phyloP scores from a whole-genome alignment of 2,329 filamentous ascomycete species.

The Pestalotiopsis sp. region DNA sequence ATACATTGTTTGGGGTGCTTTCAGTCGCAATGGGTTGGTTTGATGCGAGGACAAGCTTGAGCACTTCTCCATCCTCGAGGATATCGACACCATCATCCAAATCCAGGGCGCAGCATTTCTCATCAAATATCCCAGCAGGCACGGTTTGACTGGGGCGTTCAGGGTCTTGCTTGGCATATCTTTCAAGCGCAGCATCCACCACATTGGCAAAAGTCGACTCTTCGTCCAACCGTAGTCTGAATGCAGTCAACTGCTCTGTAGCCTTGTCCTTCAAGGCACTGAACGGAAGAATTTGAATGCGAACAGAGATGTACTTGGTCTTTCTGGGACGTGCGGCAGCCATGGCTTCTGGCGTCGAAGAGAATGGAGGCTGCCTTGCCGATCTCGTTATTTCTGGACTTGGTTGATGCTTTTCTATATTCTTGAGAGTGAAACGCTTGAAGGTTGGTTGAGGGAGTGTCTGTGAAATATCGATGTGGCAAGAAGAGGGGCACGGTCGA shows the following conservation, averaged over 20 bases:
- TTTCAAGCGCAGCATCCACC: background rate
- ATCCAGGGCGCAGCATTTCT: background rate
- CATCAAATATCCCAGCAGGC: background rate
- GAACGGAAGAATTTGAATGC: background rate
- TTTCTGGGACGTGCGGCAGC: background rate
- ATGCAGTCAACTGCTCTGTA: background rate
- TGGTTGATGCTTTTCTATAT: background rate
- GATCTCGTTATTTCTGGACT: background rate
- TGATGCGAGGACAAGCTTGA: slow-evolving; percentile 5
- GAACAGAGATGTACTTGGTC: background rate
- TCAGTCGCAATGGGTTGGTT: too few species aligned
- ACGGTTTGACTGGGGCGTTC: background rate
- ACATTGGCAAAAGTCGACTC: background rate
- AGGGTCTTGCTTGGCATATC: background rate
- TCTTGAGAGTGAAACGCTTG: background rate
- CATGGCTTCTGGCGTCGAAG: background rate
- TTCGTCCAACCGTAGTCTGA: background rate
- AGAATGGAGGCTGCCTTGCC: background rate
- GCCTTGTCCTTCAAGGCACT: background rate
- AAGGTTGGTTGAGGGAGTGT: too few species aligned
- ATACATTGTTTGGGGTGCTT: background rate
- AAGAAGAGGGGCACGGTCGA: too few species aligned
- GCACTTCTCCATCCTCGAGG: background rate
- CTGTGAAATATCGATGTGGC: too few species aligned
- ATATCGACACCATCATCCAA: slow-evolving; percentile 1